Base-by-base conservation (phyloP, 192 early-diverging fungal genomes). In the Spizellomyces punctatus region DNA sequence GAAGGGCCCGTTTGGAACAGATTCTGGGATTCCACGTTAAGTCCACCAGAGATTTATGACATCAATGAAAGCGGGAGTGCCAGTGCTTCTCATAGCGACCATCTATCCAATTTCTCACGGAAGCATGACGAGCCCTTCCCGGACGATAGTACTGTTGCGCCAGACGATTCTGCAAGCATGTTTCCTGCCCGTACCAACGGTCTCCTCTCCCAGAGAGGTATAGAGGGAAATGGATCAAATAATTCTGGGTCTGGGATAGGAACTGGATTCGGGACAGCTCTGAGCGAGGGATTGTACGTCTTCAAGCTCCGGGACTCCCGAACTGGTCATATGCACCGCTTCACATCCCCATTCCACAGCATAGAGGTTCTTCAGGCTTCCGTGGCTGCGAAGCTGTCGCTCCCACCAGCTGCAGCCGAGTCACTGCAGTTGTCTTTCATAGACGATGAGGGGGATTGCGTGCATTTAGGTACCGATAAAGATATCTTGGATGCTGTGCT, bases 391-490 rank as follows among this genome's bases (percentile, higher is more conserved):
- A 71, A 52, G 46, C 50, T 69, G 10, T n/a, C 21, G 6, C 27
- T 69, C 22, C 54, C 54, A 0, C 16, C 17, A 7, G 55, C 21
- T 21, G 2, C 19, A 12, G 54, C 17, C 6, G 4, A 10, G 22
- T 44, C 52, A 52, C 56, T 47, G 8, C 12, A 22, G 7, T 43
- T 83, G 19, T 70, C 61, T 12, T 98, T 96, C 72, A 76, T 93
- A 66, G 96, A 98, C 73, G 96, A 98, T 64, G 96, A 98, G 58
- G 85, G 89, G 46, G 96, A 98, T 76, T 78, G 85, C 63, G 91
- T 98, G 44, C 82, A 89, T 67, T 85, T 98, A 70, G 86, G 87
- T 41, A 83, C 83, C 42, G 90, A 92, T 63, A 83, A 83, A 5
- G 95, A 97, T 70, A 76, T 98, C 66, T 75, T 85, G 14, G 94